A percentile compares a stretch with the other conserved stretches of the same genome.
Evolutionary conservation across 805 yeast genomes (phyloP).

Genomic region (Vanderwaltozyma tropicalis): DNA sequence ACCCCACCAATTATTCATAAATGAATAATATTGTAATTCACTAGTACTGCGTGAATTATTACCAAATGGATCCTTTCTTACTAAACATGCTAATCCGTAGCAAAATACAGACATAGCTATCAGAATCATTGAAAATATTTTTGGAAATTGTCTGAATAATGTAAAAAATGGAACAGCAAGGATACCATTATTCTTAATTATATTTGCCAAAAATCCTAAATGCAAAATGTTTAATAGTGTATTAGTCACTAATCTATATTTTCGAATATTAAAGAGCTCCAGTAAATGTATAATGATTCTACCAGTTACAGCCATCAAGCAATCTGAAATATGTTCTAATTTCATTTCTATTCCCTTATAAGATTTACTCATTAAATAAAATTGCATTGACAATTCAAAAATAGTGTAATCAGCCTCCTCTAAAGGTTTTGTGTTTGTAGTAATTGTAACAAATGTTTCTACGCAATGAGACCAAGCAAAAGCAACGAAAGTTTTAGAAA

Average conservation of each 20-base stretch:
- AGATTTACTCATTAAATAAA: constrained; percentile 10
- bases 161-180: constrained; percentile 46
- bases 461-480: constrained; percentile 35
- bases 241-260: constrained; percentile 54
- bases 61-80: constrained; percentile 33
- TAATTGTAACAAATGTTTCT: constrained; percentile 43
- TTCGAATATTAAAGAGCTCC: constrained; percentile 42
- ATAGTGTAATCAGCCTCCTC: constrained; percentile 22
- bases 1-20: constrained; percentile 30
- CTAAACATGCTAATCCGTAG: constrained; percentile 47
- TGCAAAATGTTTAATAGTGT: constrained; percentile 46
- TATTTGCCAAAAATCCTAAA: constrained; percentile 31
- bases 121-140: constrained; percentile 40
- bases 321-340: constrained; percentile 11
- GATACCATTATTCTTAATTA: constrained; percentile 40
- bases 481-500: constrained; percentile 4
- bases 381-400: constrained; percentile 22
- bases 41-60: constrained; percentile 4
- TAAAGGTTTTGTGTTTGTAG: constrained; percentile 30
- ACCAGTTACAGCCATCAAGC: constrained; percentile 46
- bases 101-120: constrained; percentile 42
- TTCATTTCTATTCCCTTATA: background rate
- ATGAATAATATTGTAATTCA: constrained; percentile 23
- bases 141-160: constrained; percentile 55
- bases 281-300: constrained; percentile 56